Conservation (phyloP, 2,329 filamentous ascomycete genomes). For the Talaromyces funiculosus region DNA sequence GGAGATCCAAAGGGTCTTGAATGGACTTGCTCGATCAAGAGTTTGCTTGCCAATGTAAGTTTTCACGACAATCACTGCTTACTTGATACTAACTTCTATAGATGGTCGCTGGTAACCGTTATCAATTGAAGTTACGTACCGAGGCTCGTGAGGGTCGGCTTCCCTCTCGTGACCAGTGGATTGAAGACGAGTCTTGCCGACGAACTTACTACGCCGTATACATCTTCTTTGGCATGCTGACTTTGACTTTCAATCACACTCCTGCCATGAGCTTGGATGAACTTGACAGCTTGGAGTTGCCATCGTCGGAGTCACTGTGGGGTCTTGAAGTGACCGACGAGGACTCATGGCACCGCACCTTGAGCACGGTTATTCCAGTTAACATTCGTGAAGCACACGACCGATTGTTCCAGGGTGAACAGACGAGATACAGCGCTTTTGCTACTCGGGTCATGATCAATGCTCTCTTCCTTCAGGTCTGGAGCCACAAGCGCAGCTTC, state of each 20-base stretch:
- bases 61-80: conserved; percentile 14
- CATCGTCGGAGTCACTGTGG: conserved; percentile 91
- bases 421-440: conserved; percentile 88
- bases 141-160: conserved; percentile 73
- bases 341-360: conserved; percentile 73
- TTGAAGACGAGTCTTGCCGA: conserved; percentile 92
- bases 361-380: conserved; percentile 64
- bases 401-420: conserved; percentile 89
- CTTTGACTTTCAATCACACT: conserved; percentile 94
- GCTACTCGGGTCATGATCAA: conserved; percentile 98
- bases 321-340: conserved; percentile 77
- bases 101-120: conserved; percentile 96
- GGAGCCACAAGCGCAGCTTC: conserved; percentile 98
- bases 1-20: conserved; percentile 95
- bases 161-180: conserved; percentile 83
- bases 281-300: conserved; percentile 86
- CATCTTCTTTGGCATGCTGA: conserved; percentile 95
- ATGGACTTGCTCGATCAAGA: conserved; percentile 99
- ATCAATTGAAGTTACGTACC: conserved; percentile 88
- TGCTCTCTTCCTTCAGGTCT: conserved; percentile 93
- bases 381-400: conserved; percentile 94
- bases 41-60: conserved; percentile 74
- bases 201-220: conserved; percentile 98
- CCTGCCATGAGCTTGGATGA: conserved; percentile 98
- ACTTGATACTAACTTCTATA: conserved; percentile 21